phyloP scores from a whole-genome alignment of 208 protist genomes.

The Crithidia bombi region DNA sequence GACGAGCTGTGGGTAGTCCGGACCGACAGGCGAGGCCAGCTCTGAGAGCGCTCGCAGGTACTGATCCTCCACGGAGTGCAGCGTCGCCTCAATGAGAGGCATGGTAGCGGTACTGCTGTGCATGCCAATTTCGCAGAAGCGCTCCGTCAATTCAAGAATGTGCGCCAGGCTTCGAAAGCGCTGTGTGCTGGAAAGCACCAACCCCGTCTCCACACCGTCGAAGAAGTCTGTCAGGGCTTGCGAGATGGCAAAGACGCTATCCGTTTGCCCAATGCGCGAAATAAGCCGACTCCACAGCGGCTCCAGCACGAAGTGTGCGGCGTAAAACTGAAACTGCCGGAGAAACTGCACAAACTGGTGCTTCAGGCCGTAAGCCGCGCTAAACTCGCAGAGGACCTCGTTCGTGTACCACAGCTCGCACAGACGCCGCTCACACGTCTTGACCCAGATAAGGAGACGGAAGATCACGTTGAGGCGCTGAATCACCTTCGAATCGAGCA shows the following conservation, averaged over 20 bases:
- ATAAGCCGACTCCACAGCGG: conserved; percentile 82
- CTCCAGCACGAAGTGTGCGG: conserved; percentile 88
- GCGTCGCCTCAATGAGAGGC: conserved; percentile 56
- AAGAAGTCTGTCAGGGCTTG: conserved; percentile 82
- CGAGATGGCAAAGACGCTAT: conserved; percentile 74
- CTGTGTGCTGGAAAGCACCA: conserved; percentile 71
- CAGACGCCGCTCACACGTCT: conserved; percentile 78
- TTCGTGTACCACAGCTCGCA: conserved; percentile 63
- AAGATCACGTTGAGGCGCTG: conserved; percentile 81
- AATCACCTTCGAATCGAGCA: conserved; percentile 64
- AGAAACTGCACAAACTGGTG: conserved; percentile 89
- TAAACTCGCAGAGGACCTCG: conserved; percentile 51
- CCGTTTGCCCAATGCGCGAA: conserved; percentile 58
- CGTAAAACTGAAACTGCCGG: conserved; percentile 89
- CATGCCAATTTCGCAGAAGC: conserved; percentile 81
- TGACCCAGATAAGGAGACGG: conserved; percentile 82
- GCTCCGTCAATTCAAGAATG: conserved; percentile 69
- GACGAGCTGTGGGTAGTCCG: conserved; percentile 84
- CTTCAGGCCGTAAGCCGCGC: conserved; percentile 75
- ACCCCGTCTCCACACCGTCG: conserved; percentile 62
- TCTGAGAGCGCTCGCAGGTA: conserved; percentile 75
- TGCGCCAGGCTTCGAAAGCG: conserved; percentile 76
- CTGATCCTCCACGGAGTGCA: conserved; percentile 68
- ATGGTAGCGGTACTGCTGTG: conserved; percentile 58
- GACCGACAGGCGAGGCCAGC: conserved; percentile 76